Evolutionary conservation across 306 rosid genomes (phyloP).

Genomic region (Trifolium dubium): DNA sequence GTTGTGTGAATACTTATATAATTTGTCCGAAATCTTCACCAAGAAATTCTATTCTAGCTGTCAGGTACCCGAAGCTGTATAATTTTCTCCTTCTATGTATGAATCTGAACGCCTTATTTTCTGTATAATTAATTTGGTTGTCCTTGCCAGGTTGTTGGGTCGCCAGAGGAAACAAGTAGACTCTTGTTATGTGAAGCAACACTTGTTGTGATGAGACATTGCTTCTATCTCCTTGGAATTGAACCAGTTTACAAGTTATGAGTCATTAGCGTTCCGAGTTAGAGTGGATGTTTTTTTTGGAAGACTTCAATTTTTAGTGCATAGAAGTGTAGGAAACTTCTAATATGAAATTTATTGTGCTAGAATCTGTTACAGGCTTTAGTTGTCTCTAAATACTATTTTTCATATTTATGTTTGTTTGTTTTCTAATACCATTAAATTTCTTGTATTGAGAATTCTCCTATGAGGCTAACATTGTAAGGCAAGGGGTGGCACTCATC

Average conservation of each 20-base stretch:
- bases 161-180: slow-evolving; percentile 4
- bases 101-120: background rate
- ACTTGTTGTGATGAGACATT: slow-evolving; percentile 77
- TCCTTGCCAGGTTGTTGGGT: slow-evolving; percentile 57
- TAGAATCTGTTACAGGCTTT: too few relatives aligned
- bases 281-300: too few relatives aligned
- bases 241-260: slow-evolving; percentile 83
- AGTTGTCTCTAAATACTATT: too few relatives aligned
- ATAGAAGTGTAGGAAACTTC: too few relatives aligned
- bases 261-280: background rate
- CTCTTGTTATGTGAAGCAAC: slow-evolving; percentile 80
- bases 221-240: slow-evolving; percentile 84
- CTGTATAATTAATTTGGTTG: slow-evolving; percentile 2
- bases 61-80: slow-evolving; percentile 55
- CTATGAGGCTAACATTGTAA: too few relatives aligned
- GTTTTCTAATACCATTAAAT: too few relatives aligned
- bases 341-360: too few relatives aligned
- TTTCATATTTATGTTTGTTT: too few relatives aligned
- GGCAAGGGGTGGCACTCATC: too few relatives aligned
- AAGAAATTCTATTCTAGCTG: slow-evolving; percentile 78
- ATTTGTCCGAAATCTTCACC: slow-evolving; percentile 72
- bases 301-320: too few relatives aligned
- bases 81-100: background rate
- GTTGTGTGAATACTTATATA: slow-evolving; percentile 42
- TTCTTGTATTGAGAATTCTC: too few relatives aligned